Base-by-base conservation (phyloP, 2,329 filamentous ascomycete genomes). In the Colletotrichum abscissum region DNA sequence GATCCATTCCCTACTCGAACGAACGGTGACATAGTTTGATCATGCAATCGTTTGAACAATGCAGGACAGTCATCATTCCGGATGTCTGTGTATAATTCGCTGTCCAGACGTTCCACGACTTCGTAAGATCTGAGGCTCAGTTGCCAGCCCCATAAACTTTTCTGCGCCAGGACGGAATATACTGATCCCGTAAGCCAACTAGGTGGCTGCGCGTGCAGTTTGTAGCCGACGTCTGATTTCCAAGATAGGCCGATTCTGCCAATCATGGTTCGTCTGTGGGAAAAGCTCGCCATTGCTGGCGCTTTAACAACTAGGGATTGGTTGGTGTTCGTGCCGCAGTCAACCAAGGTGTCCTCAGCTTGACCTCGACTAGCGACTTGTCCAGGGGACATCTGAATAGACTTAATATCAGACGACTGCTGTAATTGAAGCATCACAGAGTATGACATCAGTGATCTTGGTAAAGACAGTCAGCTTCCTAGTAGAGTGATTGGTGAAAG, bases 1-100 rank as follows among this genome's bases (percentile, higher is more conserved):
- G 0, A 0, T 1, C 16, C 49, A n/a, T n/a, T 0, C 2, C 1
- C 2, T 5, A 22, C 0, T 30, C 49, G 62, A n/a, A 11, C 30
- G 19, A 35, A 22, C 4, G 46, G 46, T 12, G 26, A 19, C 7
- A 64, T 64, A 2, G 22, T 56, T 4, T 22, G 12, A 11, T 55
- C 22, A 7, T 42, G 7, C 28, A 64, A 38, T 5, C 6, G 7
- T 55, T 11, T 16, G 22, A 26, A 26, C 2, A 64, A 1, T 22
- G n/a, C 30, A 12, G n/a, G 12, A 9, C n/a, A 4, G 38, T 64
- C 7, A 30, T 30, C 28, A 30, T 9, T 9, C 8, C 8, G 0
- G 8, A 30, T 9, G 2, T 9, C 28, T 30, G 28, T 8, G 7
- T 1, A 2, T 2, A 30, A 12, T 4, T 38, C 30, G 1, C 0